Base-by-base conservation (phyloP, 2,329 filamentous ascomycete genomes). In the Westerdykella aurantiaca region DNA sequence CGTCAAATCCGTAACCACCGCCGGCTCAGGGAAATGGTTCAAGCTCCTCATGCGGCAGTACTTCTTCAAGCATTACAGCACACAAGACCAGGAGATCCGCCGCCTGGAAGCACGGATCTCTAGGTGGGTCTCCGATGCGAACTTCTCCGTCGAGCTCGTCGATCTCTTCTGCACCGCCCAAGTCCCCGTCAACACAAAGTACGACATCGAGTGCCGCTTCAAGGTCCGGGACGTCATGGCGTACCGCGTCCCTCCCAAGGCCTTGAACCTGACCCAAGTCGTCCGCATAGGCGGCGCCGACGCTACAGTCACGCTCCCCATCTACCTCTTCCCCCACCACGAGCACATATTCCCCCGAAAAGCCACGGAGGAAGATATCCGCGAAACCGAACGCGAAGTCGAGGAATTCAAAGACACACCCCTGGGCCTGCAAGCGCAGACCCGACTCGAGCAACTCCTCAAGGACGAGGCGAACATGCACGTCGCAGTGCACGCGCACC, bases 271-370 rank as follows among this genome's bases (percentile, higher is more conserved):
- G 9, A 69, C 69, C 22, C 72, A 77, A 51, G 74, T 78, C 2
- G 64, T 77, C 6, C 67, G 72, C 18, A 60, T 79, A 0, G 74
- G 71, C 16, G 76, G 76, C 6, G 72, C 73, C 21, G 74, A 78
- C 46, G 73, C 72, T 0, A 67, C 68, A 0, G 68, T 78, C 39
- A 63, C 64, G 3, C 64, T 79, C 9, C 76, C 76, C 0, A 68
- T 64, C 5, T 76, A 69, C 50, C 56, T 79, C 1, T 64, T 79
- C 5, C 76, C 76, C 5, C 76, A 77, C 49, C 76, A 79, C 50
- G 75, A 78, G 45, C 76, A 78, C 51, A 58, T 78, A 4, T 53
- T 78, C 11, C 76, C 76, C 6, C 46, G 60, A 0, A 55, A 57
- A 14, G 68, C 70, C 1, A 70, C 69, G 10, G 58, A 62, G 16